Evolutionary conservation across 2,329 filamentous ascomycete genomes (phyloP), one percentile per base, ranked within the genome.

Genomic region (Conoideocrella luteorostrata): DNA sequence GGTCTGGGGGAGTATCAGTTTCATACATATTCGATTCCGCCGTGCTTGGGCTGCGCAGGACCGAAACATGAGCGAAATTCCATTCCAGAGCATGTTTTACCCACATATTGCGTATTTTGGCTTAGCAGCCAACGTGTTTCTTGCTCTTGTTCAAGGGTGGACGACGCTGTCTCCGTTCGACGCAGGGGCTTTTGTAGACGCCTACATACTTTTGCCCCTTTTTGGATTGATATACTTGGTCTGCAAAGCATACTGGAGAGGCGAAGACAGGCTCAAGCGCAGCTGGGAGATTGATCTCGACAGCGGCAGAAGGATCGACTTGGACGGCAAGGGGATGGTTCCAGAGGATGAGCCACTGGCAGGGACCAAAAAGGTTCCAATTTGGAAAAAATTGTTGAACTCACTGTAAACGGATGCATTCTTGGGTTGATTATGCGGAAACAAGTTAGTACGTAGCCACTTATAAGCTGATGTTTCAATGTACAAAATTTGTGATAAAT

Each of bases 11-110:
- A 73, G 73, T 29, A 88, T 88, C 53, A 80, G 74, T 21, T 76
- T 85, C 53, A 84, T 78, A 4, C 84, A 88, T 54, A 80, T 88
- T 47, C 80, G 82, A 20, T 87, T 88, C 61, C 80, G 84, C 26
- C 60, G 70, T 9, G 83, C 81, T 0, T 83, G 80, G 80, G 56
- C 61, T 9, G 63, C 60, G 0, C 80, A 85, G 56, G 78, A 79
- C 1, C 70, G 81, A 45, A 65, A 60, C 23, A 59, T 72, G 20
- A 65, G 68, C 13, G 72, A 75, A 39, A 63, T 83, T 10, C 78
- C 79, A 0, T 83, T 77, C 59, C 61, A 67, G 40, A 73, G 76
- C 2, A 54, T 74, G 32, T 65, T 64, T 43, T 81, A 78, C 46
- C 79, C 78, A 0, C 78, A 68, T 57, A 75, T 74, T 41, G 75